Evolutionary conservation across 495 filamentous ascomycete species (phyloP).

Genomic region (Astrocystis sublimbata): DNA sequence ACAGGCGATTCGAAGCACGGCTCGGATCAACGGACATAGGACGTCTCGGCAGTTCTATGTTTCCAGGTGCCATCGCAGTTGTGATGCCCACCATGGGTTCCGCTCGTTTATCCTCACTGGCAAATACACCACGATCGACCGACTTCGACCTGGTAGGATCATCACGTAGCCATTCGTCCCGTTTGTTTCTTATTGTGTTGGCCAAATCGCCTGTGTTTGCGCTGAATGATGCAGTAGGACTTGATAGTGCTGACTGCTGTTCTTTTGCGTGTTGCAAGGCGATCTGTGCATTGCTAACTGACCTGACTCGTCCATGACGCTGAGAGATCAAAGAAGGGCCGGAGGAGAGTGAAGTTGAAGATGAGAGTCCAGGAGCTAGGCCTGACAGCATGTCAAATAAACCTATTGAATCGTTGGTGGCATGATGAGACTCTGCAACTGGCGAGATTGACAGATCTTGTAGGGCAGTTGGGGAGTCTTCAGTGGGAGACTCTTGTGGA

Average conservation of each 20-base stretch:
- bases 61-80: slow-evolving; percentile 63
- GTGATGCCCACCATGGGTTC: slow-evolving; percentile 65
- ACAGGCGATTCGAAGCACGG: slow-evolving; percentile 5
- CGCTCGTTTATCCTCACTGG: slow-evolving; percentile 59
- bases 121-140: slow-evolving; percentile 57
- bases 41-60: slow-evolving; percentile 53
- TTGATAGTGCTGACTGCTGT: slow-evolving; percentile 45
- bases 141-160: slow-evolving; percentile 51
- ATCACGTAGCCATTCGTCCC: slow-evolving; percentile 51
- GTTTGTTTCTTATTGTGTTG: slow-evolving; percentile 42
- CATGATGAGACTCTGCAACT: slow-evolving; percentile 40
- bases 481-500: slow-evolving; percentile 56
- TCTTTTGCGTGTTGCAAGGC: slow-evolving; percentile 41
- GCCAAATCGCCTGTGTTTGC: slow-evolving; percentile 40
- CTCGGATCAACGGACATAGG: slow-evolving; percentile 37
- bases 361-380: slow-evolving; percentile 60
- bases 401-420: slow-evolving; percentile 40
- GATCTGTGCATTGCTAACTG: slow-evolving; percentile 58
- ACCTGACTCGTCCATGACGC: slow-evolving; percentile 43
- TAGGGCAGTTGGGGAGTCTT: slow-evolving; percentile 32
- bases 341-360: slow-evolving; percentile 41
- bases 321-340: slow-evolving; percentile 23
- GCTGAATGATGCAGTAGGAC: slow-evolving; percentile 48
- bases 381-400: slow-evolving; percentile 38
- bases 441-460: slow-evolving; percentile 46